Evolutionary conservation across 2,329 filamentous ascomycete species (phyloP), one percentile per base, ranked within the genome.

Genomic region (Trichophyton benhamiae): DNA sequence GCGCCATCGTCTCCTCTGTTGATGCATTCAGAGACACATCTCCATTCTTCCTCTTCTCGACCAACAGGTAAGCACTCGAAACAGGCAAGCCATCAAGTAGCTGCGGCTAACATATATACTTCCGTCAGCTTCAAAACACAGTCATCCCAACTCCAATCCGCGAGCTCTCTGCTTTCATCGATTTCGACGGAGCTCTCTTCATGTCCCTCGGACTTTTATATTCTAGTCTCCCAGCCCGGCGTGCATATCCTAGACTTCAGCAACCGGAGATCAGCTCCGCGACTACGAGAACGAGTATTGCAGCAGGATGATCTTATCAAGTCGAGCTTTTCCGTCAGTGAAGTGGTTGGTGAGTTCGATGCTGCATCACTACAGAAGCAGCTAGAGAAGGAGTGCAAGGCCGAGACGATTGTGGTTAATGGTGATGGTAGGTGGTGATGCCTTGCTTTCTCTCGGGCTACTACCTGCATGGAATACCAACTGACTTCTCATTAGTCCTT

Each of bases 11-110:
- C 66, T 80, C 82, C 63, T 79, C 80, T 25, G 84, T 81, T 52
- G 78, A 84, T 64, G 91, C 89, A 27, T 94, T 96, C 73, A 85
- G 83, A 65, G 87, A 96, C 75, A 90, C 91, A 1, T 91, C 89
- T 60, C 92, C 94, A 17, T 94, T 96, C 75, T 82, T 96, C 72
- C 78, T 96, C 66, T 87, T 95, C 73, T 96, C 92, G 36, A 92
- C 87, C 53, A 82, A 87, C 65, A 79, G 86, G 91, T 96, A 86
- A 69, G 86, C 67, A 25, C 25, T 33, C 49, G 5, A 55, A 36
- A 58, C 46, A 30, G 13, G 48, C 25, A 25, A 36, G 11, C 41
- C 22, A n/a, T 55, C 8, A 44, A 22, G 27, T 22, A 25, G 33
- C 55, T 53, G 60, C 22, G 9, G n/a, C 9, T 20, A 42, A 46